Base-by-base conservation (phyloP, 345 rosid species). In the Orychophragmus violaceus region DNA sequence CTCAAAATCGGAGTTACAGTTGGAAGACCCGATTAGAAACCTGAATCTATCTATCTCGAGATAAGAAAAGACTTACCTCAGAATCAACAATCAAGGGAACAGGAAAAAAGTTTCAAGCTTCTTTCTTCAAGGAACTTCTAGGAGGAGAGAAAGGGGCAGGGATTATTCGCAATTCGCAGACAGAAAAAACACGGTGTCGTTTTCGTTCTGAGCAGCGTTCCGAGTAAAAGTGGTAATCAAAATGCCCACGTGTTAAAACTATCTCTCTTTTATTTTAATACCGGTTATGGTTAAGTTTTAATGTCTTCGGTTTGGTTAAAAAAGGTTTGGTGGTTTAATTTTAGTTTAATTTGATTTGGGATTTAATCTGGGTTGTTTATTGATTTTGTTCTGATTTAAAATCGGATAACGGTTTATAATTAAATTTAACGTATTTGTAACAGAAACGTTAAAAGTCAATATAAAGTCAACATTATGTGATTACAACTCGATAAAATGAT, bases 171-270 rank as follows among this genome's bases (percentile, higher is more conserved):
- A 6, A 11, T 27, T 30, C 5, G 53, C 55, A 62, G 66, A 60
- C 19, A 29, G 18, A n/a, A n/a, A 27, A 0, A 22, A 66, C 25
- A 69, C 77, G 66, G 21, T 59, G 33, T 5, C 65, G 17, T n/a
- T 54, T 62, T 59, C 32, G 6, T 0, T 13, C 18, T 33, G 21
- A 27, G 12, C 59, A 56, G 21, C 29, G 36, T 54, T 19, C 23
- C 37, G 17, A 50, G 29, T 49, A n/a, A 74, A 66, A 69, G 73
- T 77, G 80, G 79, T 66, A 29, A 42, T 19, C 12, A 72, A 19
- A 39, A 55, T 3, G 74, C n/a, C 84, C 81, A 81, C 79, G 79
- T 83, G 75, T 63, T n/a, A n/a, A n/a, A n/a, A n/a, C n/a, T n/a
- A n/a, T n/a, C n/a, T n/a, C n/a, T n/a, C n/a, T n/a, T n/a, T n/a